Conservation (phyloP, 805 yeast genomes). For the Metschnikowia lochheadii region DNA sequence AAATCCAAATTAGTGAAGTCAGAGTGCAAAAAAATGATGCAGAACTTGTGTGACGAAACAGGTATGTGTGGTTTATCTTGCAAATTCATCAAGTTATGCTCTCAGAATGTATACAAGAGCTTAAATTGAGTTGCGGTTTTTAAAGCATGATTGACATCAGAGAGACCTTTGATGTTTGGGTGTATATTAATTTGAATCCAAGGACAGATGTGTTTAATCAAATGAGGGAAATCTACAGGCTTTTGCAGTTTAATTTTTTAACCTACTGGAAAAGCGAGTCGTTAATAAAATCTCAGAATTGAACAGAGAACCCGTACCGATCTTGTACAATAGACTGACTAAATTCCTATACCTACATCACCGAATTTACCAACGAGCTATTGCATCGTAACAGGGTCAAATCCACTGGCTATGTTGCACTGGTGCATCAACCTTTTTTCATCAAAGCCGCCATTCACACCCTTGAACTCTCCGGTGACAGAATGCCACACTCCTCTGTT, state of each 20-base stretch:
- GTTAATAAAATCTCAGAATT: not conserved
- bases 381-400: constrained; percentile 46
- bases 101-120: no score
- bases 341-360: not conserved
- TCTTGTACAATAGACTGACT: not conserved
- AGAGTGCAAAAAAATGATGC: not conserved
- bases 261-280: no score
- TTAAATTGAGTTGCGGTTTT: no score
- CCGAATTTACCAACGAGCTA: not conserved
- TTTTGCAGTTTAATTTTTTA: no score
- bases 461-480: constrained; percentile 80
- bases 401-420: constrained; percentile 83
- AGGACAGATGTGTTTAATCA: no score
- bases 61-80: not conserved
- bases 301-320: not conserved
- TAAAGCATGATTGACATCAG: no score
- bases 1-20: not conserved
- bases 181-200: not conserved
- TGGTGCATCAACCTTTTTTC: constrained; percentile 89
- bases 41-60: not conserved
- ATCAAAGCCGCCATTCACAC: constrained; percentile 45
- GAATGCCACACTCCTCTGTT: constrained; percentile 91
- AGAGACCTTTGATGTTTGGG: not conserved
- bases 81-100: not conserved
- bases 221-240: no score